phyloP scores from a whole-genome alignment of 1,284 basidiomycete genomes.

The Sporisorium iseilematis-ciliati region DNA sequence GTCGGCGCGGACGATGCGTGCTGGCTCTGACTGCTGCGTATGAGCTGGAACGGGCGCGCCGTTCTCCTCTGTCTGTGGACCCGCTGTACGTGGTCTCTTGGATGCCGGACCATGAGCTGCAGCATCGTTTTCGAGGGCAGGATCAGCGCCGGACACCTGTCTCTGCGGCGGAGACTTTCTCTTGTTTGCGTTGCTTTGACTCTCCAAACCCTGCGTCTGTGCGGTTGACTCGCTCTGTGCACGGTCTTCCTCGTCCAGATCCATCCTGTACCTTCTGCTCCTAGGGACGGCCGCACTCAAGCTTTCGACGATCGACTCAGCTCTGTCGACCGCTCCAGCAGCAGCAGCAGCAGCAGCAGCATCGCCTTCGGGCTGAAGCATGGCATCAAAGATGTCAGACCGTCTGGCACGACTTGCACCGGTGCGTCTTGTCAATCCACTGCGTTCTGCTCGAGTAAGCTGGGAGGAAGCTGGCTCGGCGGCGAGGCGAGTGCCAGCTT shows the following conservation, averaged over 20 bases:
- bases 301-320: background rate
- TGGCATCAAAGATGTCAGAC: constrained; percentile 50
- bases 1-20: constrained; percentile 29
- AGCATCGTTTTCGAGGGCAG: background rate
- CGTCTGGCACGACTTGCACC: constrained; percentile 38
- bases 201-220: constrained; percentile 7
- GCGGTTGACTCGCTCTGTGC: constrained; percentile 17
- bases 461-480: constrained; percentile 20
- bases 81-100: constrained; percentile 21
- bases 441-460: constrained; percentile 18
- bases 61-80: background rate
- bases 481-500: background rate
- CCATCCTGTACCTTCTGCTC: constrained; percentile 47
- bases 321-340: background rate
- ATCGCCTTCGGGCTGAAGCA: constrained; percentile 12
- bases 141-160: constrained; percentile 1
- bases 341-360: constrained; percentile 5
- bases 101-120: constrained; percentile 1
- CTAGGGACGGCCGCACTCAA: constrained; percentile 13
- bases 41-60: background rate
- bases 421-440: constrained; percentile 38
- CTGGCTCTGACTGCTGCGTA: background rate
- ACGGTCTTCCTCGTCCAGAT: constrained; percentile 52
- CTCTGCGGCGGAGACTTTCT: constrained; percentile 24
- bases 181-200: constrained; percentile 12